Evolutionary conservation across 1,139 yeast species (phyloP), one percentile per base, ranked within the genome.

Genomic region (Hansenula sp.): DNA sequence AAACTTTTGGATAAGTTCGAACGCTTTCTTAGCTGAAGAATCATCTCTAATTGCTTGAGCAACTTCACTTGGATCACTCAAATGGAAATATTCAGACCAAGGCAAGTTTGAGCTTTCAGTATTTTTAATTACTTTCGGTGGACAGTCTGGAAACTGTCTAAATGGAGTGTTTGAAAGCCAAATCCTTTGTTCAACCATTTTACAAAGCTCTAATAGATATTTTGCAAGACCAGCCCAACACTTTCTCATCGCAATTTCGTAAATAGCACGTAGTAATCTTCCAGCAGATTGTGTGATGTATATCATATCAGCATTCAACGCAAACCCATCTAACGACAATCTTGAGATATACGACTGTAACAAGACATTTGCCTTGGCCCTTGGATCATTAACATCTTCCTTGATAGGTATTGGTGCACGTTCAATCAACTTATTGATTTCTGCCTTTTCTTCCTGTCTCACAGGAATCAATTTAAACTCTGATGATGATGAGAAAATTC

Each of bases 281-380:
- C 95, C 95, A 0, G 97, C 98, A 33, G 96, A 88, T 61, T 93
- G 99, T 0, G 94, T 87, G 35, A 94, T 79, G 58, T 88, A 93
- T 4, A 88, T 76, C 97, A 91, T 90, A 67, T 94, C 99, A 0
- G 97, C 82, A 74, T 85, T 80, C 47, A 94, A 67, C 0, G 98
- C 97, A 68, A 88, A 88, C 1, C 98, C 99, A 3, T 86, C 95
- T 15, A 94, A 68, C 11, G 72, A 68, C 34, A 91, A 67, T 31
- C 84, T 66, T 1, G 97, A 87, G 16, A 94, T 84, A 57, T 87
- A 90, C 0, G 96, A 79, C 59, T 94, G 99, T 12, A 93, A 66
- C 33, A 94, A 65, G 7, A 89, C 79, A 53, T 84, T 89, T 29
- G 88, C 78, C 60, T 94, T 94, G 0, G 96, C 87, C 19, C 80